Percentiles rank a stretch among this genome's conserved stretches.
phyloP scores from a whole-genome alignment of 2,329 filamentous ascomycete species.

The Alternaria arborescens region DNA sequence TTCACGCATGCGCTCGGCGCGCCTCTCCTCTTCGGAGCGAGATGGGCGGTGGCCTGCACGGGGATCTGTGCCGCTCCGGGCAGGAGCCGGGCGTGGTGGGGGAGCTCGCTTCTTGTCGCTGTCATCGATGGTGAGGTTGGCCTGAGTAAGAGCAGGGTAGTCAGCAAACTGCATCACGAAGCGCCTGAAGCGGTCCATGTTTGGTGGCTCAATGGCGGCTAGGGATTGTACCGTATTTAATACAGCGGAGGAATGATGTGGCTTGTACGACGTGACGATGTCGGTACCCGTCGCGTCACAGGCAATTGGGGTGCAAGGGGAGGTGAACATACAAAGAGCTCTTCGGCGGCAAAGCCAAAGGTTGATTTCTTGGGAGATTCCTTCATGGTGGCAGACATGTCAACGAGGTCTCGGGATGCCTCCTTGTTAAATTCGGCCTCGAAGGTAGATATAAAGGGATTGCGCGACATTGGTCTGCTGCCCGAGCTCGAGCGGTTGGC shows the following conservation, averaged over 20 bases:
- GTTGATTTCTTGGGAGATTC: constrained; percentile 57
- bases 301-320: constrained; percentile 17
- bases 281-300: constrained; percentile 20
- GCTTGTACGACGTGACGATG: constrained; percentile 29
- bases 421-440: constrained; percentile 53
- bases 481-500: constrained; percentile 56
- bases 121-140: constrained; percentile 73
- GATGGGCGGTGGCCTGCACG: constrained; percentile 66
- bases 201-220: constrained; percentile 6
- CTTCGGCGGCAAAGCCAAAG: constrained; percentile 65
- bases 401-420: constrained; percentile 43
- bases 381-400: constrained; percentile 50
- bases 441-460: constrained; percentile 75
- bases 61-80: constrained; percentile 58
- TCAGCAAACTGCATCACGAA: constrained; percentile 54
- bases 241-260: constrained; percentile 12
- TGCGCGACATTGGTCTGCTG: constrained; percentile 74
- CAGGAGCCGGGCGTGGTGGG: constrained; percentile 50
- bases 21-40: constrained; percentile 66
- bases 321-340: constrained; percentile 75
- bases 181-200: constrained; percentile 53
- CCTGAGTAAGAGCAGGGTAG: constrained; percentile 60
- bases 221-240: constrained; percentile 3
- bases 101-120: constrained; percentile 54
- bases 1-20: constrained; percentile 48